Percentiles rank a stretch among this genome's conserved stretches.
phyloP scores from a whole-genome alignment of 768 basidiomycete species.

The Mycena belliarum region DNA sequence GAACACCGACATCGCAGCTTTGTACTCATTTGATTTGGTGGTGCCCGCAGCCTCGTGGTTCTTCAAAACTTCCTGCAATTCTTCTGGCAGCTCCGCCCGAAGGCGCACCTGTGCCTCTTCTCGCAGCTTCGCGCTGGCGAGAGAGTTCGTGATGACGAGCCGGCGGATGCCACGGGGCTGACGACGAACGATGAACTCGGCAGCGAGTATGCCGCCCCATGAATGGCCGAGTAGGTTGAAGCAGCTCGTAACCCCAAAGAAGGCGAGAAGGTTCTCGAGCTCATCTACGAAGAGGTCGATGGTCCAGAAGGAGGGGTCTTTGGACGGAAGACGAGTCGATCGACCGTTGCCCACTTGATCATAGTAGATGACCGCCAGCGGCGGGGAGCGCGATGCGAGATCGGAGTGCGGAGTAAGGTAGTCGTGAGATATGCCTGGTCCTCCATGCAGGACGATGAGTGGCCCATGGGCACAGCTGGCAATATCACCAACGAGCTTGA shows the following conservation, averaged over 20 bases:
- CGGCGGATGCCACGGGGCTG: constrained; percentile 15
- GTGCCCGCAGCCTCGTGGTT: constrained; percentile 49
- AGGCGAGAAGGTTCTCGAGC: constrained; percentile 7
- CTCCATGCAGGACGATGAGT: constrained; percentile 50
- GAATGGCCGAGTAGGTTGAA: constrained; percentile 7
- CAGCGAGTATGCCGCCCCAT: constrained; percentile 40
- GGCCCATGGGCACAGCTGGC: constrained; percentile 29
- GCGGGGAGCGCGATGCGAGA: constrained; percentile 34
- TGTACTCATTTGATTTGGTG: constrained; percentile 45
- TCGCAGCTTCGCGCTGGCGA: constrained; percentile 40
- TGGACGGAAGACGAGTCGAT: constrained; percentile 53
- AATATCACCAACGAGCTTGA: constrained; percentile 44
- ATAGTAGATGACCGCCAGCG: constrained; percentile 49
- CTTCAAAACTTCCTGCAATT: constrained; percentile 37
- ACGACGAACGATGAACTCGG: constrained; percentile 25
- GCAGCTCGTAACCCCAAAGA: neutral
- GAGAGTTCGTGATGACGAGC: constrained; percentile 38
- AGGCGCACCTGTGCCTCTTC: constrained; percentile 32
- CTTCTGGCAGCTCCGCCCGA: constrained; percentile 39
- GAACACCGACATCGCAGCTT: constrained; percentile 42
- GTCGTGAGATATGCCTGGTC: constrained; percentile 47
- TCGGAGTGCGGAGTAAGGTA: constrained; percentile 45
- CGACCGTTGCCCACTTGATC: constrained; percentile 55
- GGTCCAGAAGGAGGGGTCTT: constrained; percentile 49
- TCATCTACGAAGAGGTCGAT: constrained; percentile 33